Evolutionary conservation across 2,329 filamentous ascomycete species (phyloP), one percentile per base, ranked within the genome.

Genomic region (Sporothrix inflata): DNA sequence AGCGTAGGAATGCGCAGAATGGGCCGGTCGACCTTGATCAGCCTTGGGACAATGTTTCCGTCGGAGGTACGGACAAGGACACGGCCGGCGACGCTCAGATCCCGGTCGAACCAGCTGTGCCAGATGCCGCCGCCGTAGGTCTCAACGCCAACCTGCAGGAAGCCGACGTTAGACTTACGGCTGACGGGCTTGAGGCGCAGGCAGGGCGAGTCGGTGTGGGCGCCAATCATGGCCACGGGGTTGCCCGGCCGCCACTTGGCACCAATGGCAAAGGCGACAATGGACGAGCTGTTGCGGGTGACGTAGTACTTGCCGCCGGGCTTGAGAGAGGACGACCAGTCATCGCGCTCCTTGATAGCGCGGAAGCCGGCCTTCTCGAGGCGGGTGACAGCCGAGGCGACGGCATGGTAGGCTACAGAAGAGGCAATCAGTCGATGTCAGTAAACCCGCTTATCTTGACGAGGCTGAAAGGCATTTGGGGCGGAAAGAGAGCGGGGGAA

Each of bases 91-190:
- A 98, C 90, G 77, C 93, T 92, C 74, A 99, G 85, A 80, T 99
- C 96, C 68, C 96, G 91, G 81, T 99, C 96, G 79, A 99, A 99
- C 96, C 92, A 99, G 63, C 93, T 97, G 82, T 98, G 94, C 95
- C 95, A 98, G 78, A 98, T 91, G 71, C 96, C 96, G 74, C 96
- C 96, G 70, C 96, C 96, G 79, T 99, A 99, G 1, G 94, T 95
- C 85, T 99, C 96, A 69, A 98, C 95, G 70, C 94, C 96, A 72
- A 99, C 91, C 83, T 99, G 96, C 75, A 98, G 83, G 81, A 96
- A 99, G 14, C 95, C 95, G 75, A 92, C 92, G 71, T 88, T 90
- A 78, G 89, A 88, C 84, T 95, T 96, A 83, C 95, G 97, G 79
- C 93, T 97, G 55, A 97, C 91, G 14, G 96, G 96, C 85, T 99